These are phyloP conservation scores for Puccinia triticina DNA, from an alignment of 1,284 basidiomycete genomes.

Conservation along the genomic window DNA sequence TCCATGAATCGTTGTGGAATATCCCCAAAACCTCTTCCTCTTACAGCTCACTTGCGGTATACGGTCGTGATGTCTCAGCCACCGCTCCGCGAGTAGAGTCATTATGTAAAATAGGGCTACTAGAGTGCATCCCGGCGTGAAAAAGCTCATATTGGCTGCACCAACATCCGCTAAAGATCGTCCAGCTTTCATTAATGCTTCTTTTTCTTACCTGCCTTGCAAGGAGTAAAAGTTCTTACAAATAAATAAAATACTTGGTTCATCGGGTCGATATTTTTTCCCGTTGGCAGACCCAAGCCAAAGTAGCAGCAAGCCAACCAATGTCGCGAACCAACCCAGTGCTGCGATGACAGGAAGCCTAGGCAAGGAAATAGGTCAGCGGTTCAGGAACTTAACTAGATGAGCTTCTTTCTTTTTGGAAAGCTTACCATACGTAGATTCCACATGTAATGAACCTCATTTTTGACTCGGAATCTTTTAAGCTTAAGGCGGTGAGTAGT, in stretches of 20 bases:
- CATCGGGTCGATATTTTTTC: background rate
- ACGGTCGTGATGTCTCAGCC: background rate
- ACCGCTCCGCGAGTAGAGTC: background rate
- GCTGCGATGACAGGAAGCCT: constrained; percentile 26
- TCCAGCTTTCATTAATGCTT: background rate
- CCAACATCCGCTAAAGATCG: constrained; percentile 1
- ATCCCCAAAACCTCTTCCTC: constrained; percentile 6
- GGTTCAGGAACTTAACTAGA: background rate
- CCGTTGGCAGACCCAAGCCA: constrained; percentile 5
- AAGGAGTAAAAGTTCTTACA: constrained; percentile 3
- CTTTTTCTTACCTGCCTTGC: background rate
- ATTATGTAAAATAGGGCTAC: background rate
- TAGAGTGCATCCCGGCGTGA: background rate
- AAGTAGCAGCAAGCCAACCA: constrained; percentile 22
- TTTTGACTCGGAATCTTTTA: background rate
- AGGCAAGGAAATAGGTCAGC: background rate
- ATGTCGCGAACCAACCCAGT: constrained; percentile 18
- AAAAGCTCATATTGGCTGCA: background rate
- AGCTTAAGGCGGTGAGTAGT: background rate
- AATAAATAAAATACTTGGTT: background rate
- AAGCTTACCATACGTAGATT: constrained; percentile 19
- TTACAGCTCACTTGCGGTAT: background rate
- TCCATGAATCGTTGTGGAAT: background rate
- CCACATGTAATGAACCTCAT: constrained; percentile 33
- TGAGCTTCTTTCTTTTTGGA: background rate